Conservation (phyloP, 108 stramenopile species). For the Aurantiochytrium sp. region DNA sequence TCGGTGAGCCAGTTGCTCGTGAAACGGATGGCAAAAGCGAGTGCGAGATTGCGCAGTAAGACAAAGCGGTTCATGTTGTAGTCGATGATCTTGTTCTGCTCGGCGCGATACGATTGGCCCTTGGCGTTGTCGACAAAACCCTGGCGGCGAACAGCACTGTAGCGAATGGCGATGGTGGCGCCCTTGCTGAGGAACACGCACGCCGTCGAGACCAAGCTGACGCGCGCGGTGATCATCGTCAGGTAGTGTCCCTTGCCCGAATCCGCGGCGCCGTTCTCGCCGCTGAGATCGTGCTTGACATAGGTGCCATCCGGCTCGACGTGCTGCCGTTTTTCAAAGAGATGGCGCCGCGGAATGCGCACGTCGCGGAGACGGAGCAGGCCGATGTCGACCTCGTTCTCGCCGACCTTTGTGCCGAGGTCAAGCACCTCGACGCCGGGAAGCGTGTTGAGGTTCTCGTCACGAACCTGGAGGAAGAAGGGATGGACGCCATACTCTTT, state of each 20-base stretch:
- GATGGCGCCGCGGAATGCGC: not conserved
- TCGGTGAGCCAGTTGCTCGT: conserved; percentile 9
- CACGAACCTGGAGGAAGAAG: conserved; percentile 20
- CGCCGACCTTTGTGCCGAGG: conserved; percentile 14
- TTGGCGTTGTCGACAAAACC: not conserved
- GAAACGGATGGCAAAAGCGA: conserved; percentile 9
- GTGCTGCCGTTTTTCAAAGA: not conserved
- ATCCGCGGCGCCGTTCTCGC: not conserved
- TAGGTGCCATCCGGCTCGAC: not conserved
- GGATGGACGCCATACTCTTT: conserved; percentile 16
- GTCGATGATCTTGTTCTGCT: conserved; percentile 12
- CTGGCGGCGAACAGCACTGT: conserved; percentile 12
- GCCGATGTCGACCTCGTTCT: conserved; percentile 25
- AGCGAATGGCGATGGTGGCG: conserved; percentile 18
- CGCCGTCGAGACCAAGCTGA: not conserved
- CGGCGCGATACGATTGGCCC: not conserved
- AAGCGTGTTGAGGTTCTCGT: not conserved
- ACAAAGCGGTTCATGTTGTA: conserved; percentile 11
- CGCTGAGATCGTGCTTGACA: not conserved
- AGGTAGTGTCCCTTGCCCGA: not conserved
- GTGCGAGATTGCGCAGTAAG: not conserved
- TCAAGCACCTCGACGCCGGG: not conserved
- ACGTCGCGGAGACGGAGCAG: not conserved
- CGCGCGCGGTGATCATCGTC: conserved; percentile 13
- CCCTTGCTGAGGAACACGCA: not conserved